These are phyloP conservation scores for Porcisia hertigi DNA, from an alignment of 208 protist genomes.

Conservation along the genomic window DNA sequence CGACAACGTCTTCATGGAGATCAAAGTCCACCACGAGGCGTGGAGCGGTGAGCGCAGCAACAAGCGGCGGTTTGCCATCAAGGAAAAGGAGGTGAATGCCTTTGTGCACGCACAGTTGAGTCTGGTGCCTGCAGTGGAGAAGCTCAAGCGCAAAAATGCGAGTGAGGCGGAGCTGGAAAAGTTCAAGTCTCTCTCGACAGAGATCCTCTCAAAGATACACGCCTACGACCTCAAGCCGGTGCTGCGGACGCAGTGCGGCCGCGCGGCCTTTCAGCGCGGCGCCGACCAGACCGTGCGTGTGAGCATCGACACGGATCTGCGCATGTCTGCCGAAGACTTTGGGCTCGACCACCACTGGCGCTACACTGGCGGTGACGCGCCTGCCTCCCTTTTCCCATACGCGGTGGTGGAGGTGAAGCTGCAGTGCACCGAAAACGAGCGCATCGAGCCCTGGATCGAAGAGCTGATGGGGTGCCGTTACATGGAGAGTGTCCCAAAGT, in stretches of 20 bases:
- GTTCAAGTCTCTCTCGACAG: slow-evolving; percentile 81
- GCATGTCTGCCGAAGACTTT: slow-evolving; percentile 83
- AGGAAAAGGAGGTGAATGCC: slow-evolving; percentile 79
- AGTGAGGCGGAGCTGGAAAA: slow-evolving; percentile 65
- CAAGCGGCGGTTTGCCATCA: slow-evolving; percentile 85
- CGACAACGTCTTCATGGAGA: slow-evolving; percentile 89
- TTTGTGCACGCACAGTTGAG: slow-evolving; percentile 76
- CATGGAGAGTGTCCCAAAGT: slow-evolving; percentile 91
- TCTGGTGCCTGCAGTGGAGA: slow-evolving; percentile 69
- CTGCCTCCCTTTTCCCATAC: slow-evolving; percentile 81
- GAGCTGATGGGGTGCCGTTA: slow-evolving; percentile 89
- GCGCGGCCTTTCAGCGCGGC: slow-evolving; percentile 87
- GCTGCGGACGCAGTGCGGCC: slow-evolving; percentile 82
- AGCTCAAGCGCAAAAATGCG: slow-evolving; percentile 75
- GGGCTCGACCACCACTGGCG: slow-evolving; percentile 87
- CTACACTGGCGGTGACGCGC: slow-evolving; percentile 71
- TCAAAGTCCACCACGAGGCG: slow-evolving; percentile 90
- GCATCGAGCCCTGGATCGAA: slow-evolving; percentile 88
- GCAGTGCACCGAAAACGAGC: slow-evolving; percentile 88
- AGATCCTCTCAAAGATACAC: slow-evolving; percentile 85
- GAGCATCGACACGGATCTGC: slow-evolving; percentile 87
- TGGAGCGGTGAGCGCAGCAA: slow-evolving; percentile 90
- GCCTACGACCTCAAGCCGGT: slow-evolving; percentile 86
- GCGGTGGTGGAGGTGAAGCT: slow-evolving; percentile 90
- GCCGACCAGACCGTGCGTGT: slow-evolving; percentile 85